Conservation (phyloP, 2,329 filamentous ascomycete genomes). For the Curvularia spicifera region DNA sequence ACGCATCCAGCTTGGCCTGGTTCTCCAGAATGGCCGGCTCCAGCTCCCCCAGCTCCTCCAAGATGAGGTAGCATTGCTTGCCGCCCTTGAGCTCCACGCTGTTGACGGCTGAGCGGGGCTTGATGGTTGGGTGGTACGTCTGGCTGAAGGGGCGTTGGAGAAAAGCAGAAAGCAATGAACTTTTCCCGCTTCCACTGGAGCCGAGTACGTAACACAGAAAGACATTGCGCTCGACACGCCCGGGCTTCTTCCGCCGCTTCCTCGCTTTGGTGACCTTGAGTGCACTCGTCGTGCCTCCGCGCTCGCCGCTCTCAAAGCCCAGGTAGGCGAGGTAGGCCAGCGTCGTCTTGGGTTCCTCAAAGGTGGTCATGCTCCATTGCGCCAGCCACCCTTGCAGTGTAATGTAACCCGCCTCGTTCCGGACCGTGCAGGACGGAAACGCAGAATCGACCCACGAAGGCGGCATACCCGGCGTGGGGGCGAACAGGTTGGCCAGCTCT, state of each 20-base stretch:
- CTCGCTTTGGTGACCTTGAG: conserved; percentile 92
- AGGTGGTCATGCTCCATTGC: conserved; percentile 99
- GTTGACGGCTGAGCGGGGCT: conserved; percentile 91
- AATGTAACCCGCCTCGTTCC: conserved; percentile 93
- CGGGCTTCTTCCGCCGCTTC: conserved; percentile 80
- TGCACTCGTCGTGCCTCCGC: conserved; percentile 78
- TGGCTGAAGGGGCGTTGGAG: conserved; percentile 84
- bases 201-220: conserved; percentile 93
- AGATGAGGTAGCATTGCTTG: conserved; percentile 94
- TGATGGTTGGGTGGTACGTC: conserved; percentile 91
- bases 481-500: conserved; percentile 86
- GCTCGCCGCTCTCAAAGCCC: conserved; percentile 82
- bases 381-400: conserved; percentile 97
- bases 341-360: conserved; percentile 92
- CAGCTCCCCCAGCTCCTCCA: conserved; percentile 94
- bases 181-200: conserved; percentile 86
- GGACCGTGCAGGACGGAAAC: conserved; percentile 92
- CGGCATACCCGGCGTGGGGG: conserved; percentile 89
- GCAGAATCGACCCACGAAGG: conserved; percentile 84
- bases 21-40: conserved; percentile 95
- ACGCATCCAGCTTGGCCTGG: conserved; percentile 84
- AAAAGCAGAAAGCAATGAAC: conserved; percentile 87
- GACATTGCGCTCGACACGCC: conserved; percentile 90
- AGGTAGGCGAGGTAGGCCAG: conserved; percentile 95
- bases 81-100: conserved; percentile 94